Conservation (phyloP, 2,329 filamentous ascomycete genomes). For the Colletotrichum shisoi region DNA sequence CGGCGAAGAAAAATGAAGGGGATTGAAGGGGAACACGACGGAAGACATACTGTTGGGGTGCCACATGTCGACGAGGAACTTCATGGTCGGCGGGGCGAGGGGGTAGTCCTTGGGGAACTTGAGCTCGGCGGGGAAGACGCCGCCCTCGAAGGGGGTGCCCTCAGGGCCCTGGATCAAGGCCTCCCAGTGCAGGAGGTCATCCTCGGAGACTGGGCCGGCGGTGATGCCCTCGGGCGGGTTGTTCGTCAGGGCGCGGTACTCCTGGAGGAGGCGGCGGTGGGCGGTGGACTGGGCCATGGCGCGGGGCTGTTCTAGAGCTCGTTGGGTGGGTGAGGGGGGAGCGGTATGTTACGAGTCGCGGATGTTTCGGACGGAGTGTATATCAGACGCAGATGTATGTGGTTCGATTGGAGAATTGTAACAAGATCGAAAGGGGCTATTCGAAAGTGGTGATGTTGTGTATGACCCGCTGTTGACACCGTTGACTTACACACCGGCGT, state of each 20-base stretch:
- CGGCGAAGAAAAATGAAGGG: neutral
- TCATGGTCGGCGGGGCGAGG: conserved; percentile 95
- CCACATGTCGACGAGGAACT: conserved; percentile 91
- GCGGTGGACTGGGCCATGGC: conserved; percentile 68
- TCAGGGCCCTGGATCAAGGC: conserved; percentile 94
- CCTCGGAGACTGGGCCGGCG: conserved; percentile 89
- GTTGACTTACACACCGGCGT: conserved; percentile 23
- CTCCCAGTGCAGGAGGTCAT: conserved; percentile 96
- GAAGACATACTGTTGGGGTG: conserved; percentile 83
- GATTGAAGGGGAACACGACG: neutral
- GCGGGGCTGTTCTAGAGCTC: neutral
- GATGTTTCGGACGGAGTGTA: neutral
- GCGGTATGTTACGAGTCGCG: neutral
- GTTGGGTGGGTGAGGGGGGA: neutral
- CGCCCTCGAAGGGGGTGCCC: conserved; percentile 94
- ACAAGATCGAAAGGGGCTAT: neutral
- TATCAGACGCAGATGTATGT: neutral
- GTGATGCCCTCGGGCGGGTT: conserved; percentile 98
- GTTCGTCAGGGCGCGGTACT: conserved; percentile 92
- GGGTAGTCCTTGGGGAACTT: conserved; percentile 97
- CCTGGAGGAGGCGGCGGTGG: conserved; percentile 86
- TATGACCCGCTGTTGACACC: conserved; percentile 18
- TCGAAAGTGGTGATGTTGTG: neutral
- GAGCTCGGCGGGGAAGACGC: conserved; percentile 92
- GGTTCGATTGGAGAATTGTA: neutral